phyloP scores from a whole-genome alignment of 805 yeast genomes.

The Wickerhamomyces canadensis region DNA sequence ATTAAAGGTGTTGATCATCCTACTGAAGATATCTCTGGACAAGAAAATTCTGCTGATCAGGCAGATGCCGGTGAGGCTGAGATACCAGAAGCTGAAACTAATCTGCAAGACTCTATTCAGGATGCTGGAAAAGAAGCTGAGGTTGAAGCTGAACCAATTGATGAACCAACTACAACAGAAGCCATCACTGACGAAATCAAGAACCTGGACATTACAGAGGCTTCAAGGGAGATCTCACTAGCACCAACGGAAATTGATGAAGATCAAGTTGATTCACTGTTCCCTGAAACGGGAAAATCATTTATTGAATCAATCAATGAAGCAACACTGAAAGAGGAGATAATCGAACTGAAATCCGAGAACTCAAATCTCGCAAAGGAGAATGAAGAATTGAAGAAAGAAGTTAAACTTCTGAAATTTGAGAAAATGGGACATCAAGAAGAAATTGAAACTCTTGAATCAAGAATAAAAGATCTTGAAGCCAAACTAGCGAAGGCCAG shows the following conservation, averaged over 20 bases:
- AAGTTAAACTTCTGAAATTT: conserved; percentile 31
- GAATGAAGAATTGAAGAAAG: conserved; percentile 29
- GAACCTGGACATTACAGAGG: conserved; percentile 4
- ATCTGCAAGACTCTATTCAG: too few species aligned
- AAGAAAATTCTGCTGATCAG: too few species aligned
- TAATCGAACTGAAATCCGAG: conserved; percentile 28
- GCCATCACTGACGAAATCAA: background rate
- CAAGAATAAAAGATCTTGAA: conserved; percentile 22
- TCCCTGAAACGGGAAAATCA: conserved; percentile 18
- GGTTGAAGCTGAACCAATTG: conserved; percentile 4
- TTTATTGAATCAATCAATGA: conserved; percentile 23
- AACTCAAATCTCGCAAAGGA: conserved; percentile 28
- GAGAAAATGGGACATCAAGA: conserved; percentile 32
- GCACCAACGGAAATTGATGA: background rate
- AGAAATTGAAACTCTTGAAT: conserved; percentile 26
- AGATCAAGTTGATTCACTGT: conserved; percentile 11
- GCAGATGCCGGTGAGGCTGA: too few species aligned
- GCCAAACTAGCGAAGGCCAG: conserved; percentile 16
- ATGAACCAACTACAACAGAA: conserved; percentile 3
- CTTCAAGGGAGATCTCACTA: background rate
- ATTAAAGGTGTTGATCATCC: too few species aligned
- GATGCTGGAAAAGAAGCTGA: conserved; percentile 3
- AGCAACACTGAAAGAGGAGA: conserved; percentile 13
- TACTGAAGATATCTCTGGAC: too few species aligned
- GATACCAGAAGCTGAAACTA: too few species aligned